phyloP scores from a whole-genome alignment of 208 protist species.

The Crithidia expoeki region DNA sequence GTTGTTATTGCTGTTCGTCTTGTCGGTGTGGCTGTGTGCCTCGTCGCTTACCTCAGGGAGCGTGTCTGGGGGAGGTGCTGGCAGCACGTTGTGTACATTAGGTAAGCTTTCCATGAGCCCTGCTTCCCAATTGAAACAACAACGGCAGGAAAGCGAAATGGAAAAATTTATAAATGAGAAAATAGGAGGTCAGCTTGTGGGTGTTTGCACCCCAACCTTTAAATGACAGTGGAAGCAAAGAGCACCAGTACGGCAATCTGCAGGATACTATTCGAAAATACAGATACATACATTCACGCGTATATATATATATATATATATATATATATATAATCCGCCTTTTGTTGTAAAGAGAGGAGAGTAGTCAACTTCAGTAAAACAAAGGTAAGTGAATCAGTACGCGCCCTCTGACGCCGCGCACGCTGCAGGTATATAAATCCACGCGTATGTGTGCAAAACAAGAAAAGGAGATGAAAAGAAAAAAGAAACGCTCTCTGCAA shows the following conservation, averaged over 20 bases:
- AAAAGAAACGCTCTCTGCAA: conserved; percentile 30
- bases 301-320: conserved; percentile 18
- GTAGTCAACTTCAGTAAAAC: too few species aligned
- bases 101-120: background rate
- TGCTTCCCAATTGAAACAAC: background rate
- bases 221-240: background rate
- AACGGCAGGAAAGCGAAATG: background rate
- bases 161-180: too few species aligned
- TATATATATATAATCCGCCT: conserved; percentile 24
- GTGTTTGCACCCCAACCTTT: too few species aligned
- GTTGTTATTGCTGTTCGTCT: too few species aligned
- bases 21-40: too few species aligned
- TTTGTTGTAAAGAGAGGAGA: conserved; percentile 15
- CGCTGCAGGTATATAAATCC: conserved; percentile 12
- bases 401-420: too few species aligned
- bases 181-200: too few species aligned
- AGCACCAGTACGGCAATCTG: background rate
- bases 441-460: background rate
- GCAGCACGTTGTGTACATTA: background rate
- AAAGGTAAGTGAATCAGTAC: too few species aligned
- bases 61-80: background rate
- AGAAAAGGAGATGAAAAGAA: conserved; percentile 20
- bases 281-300: conserved; percentile 11
- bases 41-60: too few species aligned
- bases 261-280: background rate